These are phyloP conservation scores for Septoria linicola DNA, from an alignment of 2,329 filamentous ascomycete species.

Conservation along the genomic window DNA sequence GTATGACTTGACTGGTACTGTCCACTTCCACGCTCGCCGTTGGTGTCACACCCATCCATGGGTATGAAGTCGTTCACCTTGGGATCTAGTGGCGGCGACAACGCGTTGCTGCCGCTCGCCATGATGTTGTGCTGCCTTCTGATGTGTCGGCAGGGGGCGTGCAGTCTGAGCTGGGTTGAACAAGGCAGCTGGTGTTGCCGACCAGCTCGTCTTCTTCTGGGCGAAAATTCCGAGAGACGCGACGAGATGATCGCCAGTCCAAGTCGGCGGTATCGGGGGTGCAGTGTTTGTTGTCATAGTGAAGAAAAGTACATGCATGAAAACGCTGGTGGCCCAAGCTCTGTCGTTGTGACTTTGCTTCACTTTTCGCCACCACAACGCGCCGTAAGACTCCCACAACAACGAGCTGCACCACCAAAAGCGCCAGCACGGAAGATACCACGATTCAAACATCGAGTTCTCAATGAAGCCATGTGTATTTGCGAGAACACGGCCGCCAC, in stretches of 20 bases:
- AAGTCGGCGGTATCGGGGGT: background rate
- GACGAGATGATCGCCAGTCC: too few relatives aligned
- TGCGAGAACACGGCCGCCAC: too few relatives aligned
- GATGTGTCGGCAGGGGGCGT: too few relatives aligned
- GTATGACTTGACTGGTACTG: slow-evolving; percentile 1
- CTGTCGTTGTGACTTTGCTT: background rate
- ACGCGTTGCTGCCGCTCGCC: slow-evolving; percentile 3
- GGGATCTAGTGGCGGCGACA: slow-evolving; percentile 8
- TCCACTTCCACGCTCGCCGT: background rate
- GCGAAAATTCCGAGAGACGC: too few relatives aligned
- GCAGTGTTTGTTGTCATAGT: background rate
- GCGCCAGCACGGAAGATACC: too few relatives aligned
- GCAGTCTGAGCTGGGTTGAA: too few relatives aligned
- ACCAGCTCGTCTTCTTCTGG: too few relatives aligned
- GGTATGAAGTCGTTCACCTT: slow-evolving; percentile 11
- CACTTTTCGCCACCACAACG: background rate
- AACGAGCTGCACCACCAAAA: too few relatives aligned
- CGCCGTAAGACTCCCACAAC: background rate
- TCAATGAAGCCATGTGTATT: too few relatives aligned
- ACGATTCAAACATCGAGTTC: too few relatives aligned
- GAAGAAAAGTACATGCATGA: too few relatives aligned
- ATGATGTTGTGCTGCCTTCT: background rate
- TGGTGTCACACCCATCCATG: background rate
- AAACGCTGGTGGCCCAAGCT: background rate
- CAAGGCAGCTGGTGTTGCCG: too few relatives aligned